A percentile compares a stretch with the other conserved stretches of the same genome.
Evolutionary conservation across 768 basidiomycete species (phyloP).

Genomic region (Suillus fuscotomentosus): DNA sequence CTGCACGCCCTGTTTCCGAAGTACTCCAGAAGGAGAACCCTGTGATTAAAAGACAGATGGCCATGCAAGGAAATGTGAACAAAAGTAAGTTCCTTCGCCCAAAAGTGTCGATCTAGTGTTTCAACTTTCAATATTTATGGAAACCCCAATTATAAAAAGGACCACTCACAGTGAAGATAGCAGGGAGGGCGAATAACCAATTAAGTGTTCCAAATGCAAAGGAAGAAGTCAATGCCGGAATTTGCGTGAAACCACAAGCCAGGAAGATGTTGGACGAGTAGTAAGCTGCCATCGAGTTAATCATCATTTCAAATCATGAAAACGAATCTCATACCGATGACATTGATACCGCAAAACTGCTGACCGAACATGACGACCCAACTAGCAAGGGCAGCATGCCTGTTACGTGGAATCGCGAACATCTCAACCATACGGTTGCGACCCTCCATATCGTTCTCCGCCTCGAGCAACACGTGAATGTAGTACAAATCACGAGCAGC

Average conservation of each 20-base stretch:
- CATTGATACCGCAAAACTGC: slow-evolving; percentile 84
- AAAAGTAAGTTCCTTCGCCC: slow-evolving; percentile 76
- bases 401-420: slow-evolving; percentile 73
- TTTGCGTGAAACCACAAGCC: slow-evolving; percentile 51
- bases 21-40: slow-evolving; percentile 68
- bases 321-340: slow-evolving; percentile 34
- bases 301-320: neutral
- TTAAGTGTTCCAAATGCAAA: slow-evolving; percentile 68
- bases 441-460: slow-evolving; percentile 60
- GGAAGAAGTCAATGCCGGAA: slow-evolving; percentile 59
- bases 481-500: slow-evolving; percentile 84
- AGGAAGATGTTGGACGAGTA: slow-evolving; percentile 79
- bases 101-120: slow-evolving; percentile 62
- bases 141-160: slow-evolving; percentile 12
- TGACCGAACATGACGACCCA: slow-evolving; percentile 77
- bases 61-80: slow-evolving; percentile 82
- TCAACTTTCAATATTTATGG: slow-evolving; percentile 14
- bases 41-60: slow-evolving; percentile 68
- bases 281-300: slow-evolving; percentile 47
- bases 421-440: slow-evolving; percentile 62
- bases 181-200: slow-evolving; percentile 65
- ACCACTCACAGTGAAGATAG: slow-evolving; percentile 49
- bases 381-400: slow-evolving; percentile 60
- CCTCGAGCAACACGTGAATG: slow-evolving; percentile 66
- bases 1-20: slow-evolving; percentile 35